Conservation (phyloP, 2,329 filamentous ascomycete species). For the Alternaria burnsii region DNA sequence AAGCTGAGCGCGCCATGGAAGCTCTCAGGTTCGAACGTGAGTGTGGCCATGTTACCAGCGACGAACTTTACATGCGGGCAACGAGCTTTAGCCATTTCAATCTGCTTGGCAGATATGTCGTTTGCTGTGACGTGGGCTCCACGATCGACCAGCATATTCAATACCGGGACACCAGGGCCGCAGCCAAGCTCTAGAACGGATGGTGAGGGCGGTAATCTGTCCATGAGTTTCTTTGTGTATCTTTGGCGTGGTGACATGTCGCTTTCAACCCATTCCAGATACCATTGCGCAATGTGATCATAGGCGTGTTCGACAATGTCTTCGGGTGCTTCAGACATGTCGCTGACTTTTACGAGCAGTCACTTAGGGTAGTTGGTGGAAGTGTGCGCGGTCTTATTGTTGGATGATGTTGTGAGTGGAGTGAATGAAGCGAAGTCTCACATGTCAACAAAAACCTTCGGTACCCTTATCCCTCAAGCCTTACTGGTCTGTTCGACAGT, state of each 20-base stretch:
- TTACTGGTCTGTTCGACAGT: too few species aligned
- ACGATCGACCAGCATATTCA: constrained; percentile 17
- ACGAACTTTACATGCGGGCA: constrained; percentile 25
- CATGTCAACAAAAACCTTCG: too few species aligned
- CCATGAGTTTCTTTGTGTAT: constrained; percentile 8
- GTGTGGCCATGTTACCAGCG: constrained; percentile 51
- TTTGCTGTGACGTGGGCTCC: constrained; percentile 45
- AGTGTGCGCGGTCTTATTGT: background rate
- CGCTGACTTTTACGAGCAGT: background rate
- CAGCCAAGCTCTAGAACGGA: constrained; percentile 22
- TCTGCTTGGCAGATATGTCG: constrained; percentile 51
- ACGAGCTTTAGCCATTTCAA: constrained; percentile 38
- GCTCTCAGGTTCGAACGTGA: constrained; percentile 40
- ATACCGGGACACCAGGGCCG: constrained; percentile 24
- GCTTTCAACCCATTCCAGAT: constrained; percentile 13
- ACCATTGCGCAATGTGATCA: constrained; percentile 16
- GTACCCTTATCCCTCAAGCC: too few species aligned
- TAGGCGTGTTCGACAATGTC: constrained; percentile 12
- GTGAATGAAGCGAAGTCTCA: background rate
- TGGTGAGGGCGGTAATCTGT: constrained; percentile 1
- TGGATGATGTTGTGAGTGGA: background rate
- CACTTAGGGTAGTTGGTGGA: background rate
- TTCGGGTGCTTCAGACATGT: constrained; percentile 13
- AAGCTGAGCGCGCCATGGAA: constrained; percentile 60
- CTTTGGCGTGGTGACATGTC: constrained; percentile 12